Conservation (phyloP, 257 asterid species). For the Hygrophila difformis region DNA sequence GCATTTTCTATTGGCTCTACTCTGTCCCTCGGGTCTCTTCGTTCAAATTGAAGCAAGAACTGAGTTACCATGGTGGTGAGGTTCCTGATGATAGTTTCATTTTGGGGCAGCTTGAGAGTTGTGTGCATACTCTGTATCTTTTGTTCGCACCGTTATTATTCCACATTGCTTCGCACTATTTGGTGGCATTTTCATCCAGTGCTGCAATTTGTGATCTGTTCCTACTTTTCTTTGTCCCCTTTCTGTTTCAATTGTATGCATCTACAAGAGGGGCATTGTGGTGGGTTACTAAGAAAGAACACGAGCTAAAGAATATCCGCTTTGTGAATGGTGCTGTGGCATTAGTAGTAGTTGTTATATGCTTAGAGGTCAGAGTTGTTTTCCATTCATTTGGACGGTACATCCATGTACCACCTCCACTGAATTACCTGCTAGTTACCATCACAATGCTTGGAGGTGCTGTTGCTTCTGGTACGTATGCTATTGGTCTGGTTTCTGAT, state of each 20-base stretch:
- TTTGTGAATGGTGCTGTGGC: slow-evolving; percentile 85
- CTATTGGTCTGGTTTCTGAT: slow-evolving; percentile 82
- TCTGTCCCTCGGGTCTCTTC: slow-evolving; percentile 79
- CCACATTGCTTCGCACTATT: slow-evolving; percentile 73
- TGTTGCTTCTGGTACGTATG: slow-evolving; percentile 68
- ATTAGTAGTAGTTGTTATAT: slow-evolving; percentile 58
- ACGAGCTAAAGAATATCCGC: slow-evolving; percentile 72
- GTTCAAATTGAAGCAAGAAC: slow-evolving; percentile 65
- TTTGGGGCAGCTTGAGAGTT: slow-evolving; percentile 83
- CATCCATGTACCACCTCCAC: slow-evolving; percentile 93
- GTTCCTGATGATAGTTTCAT: slow-evolving; percentile 62
- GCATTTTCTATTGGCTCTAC: slow-evolving; percentile 91
- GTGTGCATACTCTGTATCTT: slow-evolving; percentile 77
- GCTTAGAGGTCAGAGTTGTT: slow-evolving; percentile 93
- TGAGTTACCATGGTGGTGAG: slow-evolving; percentile 73
- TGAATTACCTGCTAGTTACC: slow-evolving; percentile 78
- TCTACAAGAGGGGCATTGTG: slow-evolving; percentile 92
- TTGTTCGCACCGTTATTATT: slow-evolving; percentile 65
- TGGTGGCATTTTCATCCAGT: slow-evolving; percentile 53
- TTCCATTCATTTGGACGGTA: slow-evolving; percentile 93
- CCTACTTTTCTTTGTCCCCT: slow-evolving; percentile 81
- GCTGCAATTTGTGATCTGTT: slow-evolving; percentile 67
- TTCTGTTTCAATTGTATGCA: slow-evolving; percentile 82
- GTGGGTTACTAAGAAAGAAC: slow-evolving; percentile 92
- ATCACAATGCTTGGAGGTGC: slow-evolving; percentile 93